These are phyloP conservation scores for Phytopythium kandeliae DNA, from an alignment of 352 stramenopile genomes.

Conservation along the genomic window DNA sequence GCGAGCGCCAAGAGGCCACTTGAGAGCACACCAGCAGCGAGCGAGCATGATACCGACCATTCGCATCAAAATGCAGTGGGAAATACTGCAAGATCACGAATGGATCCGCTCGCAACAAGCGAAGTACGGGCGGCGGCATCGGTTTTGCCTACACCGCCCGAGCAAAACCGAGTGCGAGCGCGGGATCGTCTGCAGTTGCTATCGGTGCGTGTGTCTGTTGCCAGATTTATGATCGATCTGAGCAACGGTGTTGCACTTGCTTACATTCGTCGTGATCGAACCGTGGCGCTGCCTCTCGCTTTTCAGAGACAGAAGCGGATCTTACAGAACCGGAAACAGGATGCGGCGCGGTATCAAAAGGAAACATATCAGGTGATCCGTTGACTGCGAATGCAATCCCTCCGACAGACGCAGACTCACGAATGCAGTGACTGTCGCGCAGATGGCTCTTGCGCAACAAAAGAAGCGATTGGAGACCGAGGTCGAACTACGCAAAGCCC, in stretches of 20 bases:
- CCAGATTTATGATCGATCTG: too few relatives aligned
- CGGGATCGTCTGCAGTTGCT: slow-evolving; percentile 51
- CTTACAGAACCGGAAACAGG: slow-evolving; percentile 36
- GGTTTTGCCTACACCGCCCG: not conserved
- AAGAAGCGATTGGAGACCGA: slow-evolving; percentile 34
- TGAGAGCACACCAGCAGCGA: slow-evolving; percentile 12
- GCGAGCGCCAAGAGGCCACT: slow-evolving; percentile 38
- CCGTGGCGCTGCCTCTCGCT: not conserved
- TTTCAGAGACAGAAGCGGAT: slow-evolving; percentile 45
- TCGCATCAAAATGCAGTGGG: not conserved
- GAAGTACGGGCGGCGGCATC: not conserved
- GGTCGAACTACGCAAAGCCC: slow-evolving; percentile 19
- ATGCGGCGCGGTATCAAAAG: slow-evolving; percentile 41
- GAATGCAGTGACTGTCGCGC: not conserved
- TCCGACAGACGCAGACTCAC: too few relatives aligned
- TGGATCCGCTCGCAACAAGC: not conserved
- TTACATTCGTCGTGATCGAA: too few relatives aligned
- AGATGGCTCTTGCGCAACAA: slow-evolving; percentile 38
- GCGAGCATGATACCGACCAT: not conserved
- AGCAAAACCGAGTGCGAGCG: slow-evolving; percentile 19
- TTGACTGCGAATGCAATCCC: too few relatives aligned
- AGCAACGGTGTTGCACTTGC: too few relatives aligned
- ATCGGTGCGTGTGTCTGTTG: slow-evolving; percentile 15
- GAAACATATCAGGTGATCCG: slow-evolving; percentile 49
- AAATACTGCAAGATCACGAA: not conserved